Conservation (phyloP, 805 yeast species). For the Hyphopichia homilentoma region DNA sequence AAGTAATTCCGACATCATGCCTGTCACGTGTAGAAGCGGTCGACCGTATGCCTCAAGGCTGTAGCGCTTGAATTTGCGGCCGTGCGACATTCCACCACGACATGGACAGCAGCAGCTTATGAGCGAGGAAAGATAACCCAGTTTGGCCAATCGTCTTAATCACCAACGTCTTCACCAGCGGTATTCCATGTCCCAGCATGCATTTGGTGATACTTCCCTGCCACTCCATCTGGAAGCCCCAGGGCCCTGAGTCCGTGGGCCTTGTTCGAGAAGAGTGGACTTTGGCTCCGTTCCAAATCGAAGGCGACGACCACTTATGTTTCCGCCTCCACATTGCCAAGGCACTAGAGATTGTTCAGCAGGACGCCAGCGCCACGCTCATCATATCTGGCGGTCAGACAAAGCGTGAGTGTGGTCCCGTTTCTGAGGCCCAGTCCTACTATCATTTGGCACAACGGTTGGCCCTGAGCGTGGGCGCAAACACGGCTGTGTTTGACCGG, state of each 20-base stretch:
- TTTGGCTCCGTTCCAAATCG: constrained; percentile 62
- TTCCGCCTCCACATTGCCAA: constrained; percentile 58
- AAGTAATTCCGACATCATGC: too few species aligned
- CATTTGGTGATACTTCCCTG: constrained; percentile 42
- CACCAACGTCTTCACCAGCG: too few species aligned
- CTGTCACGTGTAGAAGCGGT: too few species aligned
- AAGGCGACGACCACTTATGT: constrained; percentile 64
- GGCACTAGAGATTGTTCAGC: constrained; percentile 36
- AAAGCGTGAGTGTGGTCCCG: constrained; percentile 47
- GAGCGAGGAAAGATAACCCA: too few species aligned
- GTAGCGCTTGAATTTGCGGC: too few species aligned
- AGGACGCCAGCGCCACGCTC: constrained; percentile 28
- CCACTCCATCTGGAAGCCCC: constrained; percentile 55
- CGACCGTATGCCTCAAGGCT: too few species aligned
- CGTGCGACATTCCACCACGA: too few species aligned
- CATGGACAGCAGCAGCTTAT: too few species aligned
- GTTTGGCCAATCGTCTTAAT: too few species aligned
- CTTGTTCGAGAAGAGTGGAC: constrained; percentile 54
- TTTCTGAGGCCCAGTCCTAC: constrained; percentile 63
- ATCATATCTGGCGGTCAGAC: constrained; percentile 73
- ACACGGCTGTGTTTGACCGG: constrained; percentile 12
- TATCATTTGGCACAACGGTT: constrained; percentile 39
- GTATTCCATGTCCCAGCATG: too few species aligned
- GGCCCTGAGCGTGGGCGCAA: constrained; percentile 7
- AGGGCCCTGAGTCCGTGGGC: constrained; percentile 40